phyloP scores from a whole-genome alignment of 139 green algal genomes.

The Chlorella sorokiniana region DNA sequence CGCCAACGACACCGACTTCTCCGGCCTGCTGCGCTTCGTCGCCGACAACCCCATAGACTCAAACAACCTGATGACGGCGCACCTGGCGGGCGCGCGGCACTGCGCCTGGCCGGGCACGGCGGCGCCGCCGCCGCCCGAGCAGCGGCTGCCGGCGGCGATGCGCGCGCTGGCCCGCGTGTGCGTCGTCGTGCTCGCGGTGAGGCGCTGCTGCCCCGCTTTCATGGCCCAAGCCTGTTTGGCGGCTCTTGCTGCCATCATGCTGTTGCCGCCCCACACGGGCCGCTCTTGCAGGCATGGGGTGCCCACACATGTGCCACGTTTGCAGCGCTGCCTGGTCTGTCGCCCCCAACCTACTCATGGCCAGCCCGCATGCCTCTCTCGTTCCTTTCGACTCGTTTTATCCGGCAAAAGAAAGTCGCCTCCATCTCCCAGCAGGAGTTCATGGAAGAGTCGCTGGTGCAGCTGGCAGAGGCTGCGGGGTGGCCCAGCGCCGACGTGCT shows the following conservation, averaged over 20 bases:
- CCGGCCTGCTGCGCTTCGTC: neutral
- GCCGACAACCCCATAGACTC: neutral
- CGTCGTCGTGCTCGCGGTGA: too few species aligned
- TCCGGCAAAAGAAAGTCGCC: too few species aligned
- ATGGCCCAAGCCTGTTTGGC: neutral
- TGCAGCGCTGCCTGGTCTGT: too few species aligned
- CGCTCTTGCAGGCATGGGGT: too few species aligned
- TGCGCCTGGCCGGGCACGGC: neutral
- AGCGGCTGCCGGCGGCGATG: neutral
- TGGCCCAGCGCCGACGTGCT: neutral
- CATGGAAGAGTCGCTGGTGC: neutral
- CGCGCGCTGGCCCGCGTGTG: neutral
- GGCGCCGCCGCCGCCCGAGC: neutral
- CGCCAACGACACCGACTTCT: neutral
- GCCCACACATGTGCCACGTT: too few species aligned
- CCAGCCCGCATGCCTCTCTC: neutral
- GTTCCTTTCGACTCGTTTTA: too few species aligned
- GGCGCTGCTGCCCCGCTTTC: neutral
- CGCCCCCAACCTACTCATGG: too few species aligned
- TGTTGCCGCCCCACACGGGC: too few species aligned
- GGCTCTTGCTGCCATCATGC: too few species aligned
- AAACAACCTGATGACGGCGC: neutral
- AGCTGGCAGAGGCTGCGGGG: neutral
- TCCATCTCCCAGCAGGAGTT: too few species aligned
- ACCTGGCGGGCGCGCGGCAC: neutral